Base-by-base conservation (phyloP, 306 rosid species). In the Medicago truncatula region DNA sequence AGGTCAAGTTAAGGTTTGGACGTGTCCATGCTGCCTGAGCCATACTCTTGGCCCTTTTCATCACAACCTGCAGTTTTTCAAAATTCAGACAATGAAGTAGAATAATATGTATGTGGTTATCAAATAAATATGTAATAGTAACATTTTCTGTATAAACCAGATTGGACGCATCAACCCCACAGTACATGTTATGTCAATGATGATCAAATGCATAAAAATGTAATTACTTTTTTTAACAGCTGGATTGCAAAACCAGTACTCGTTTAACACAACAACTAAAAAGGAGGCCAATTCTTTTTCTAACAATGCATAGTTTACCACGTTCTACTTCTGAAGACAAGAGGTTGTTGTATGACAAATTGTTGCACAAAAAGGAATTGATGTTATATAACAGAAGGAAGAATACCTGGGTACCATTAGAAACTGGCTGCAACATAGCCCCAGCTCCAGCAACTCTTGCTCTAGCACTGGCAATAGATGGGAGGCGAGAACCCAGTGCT, bases 1-100 rank as follows among this genome's bases (percentile, higher is more conserved):
- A 88, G 13, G 97, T 84, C 59, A 95, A 64, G 69, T 59, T 73
- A 67, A 95, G 92, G 44, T 76, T 74, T 72, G 97, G 97, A 60
- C 92, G 96, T 23, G 87, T 74, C 97, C 99, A 95, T 75, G 99
- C 98, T 78, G 98, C 98, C 82, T 79, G 93, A 78, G 98, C 98
- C 96, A 95, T 86, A 85, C 92, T 90, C 83, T 89, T 93, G 13
- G 97, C 97, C 85, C 92, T 95, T 87, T 76, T 92, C 97, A 95
- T 89, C 75, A 89, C 97, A 52, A 92, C 97, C 99, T 95, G 77
- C 65, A 52, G 71, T 83, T 38, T 67, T 64, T 28, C 40, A 70
- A 84, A 71, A 40, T 62, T 68, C 71, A 81, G 62, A 54, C 9
- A 38, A 58, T 66, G 14, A 64, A 67, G 44, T 25, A 14, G 18